A percentile compares a stretch with the other conserved stretches of the same genome.
Evolutionary conservation across 352 stramenopile species (phyloP).

Genomic region (Phytophthora tubulina): DNA sequence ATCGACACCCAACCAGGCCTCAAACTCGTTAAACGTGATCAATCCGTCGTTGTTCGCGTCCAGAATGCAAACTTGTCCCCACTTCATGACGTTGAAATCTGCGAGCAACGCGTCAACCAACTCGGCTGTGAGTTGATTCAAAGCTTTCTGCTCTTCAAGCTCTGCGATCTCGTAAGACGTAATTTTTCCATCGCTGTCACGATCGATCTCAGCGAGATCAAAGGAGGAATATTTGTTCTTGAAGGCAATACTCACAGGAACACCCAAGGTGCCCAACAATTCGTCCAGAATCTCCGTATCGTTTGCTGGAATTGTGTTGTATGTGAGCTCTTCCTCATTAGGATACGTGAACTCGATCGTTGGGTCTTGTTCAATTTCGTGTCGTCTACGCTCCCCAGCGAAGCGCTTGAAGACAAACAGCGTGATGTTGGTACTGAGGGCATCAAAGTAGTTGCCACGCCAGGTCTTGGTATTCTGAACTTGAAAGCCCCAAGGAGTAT

Average conservation of each 20-base stretch:
- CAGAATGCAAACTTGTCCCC: constrained; percentile 52
- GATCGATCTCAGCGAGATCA: constrained; percentile 77
- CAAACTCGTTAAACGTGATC: constrained; percentile 81
- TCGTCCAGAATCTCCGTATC: constrained; percentile 69
- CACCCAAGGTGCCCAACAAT: constrained; percentile 71
- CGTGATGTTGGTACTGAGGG: constrained; percentile 94
- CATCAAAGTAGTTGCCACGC: constrained; percentile 96
- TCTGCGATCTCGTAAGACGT: constrained; percentile 65
- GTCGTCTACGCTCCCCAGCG: constrained; percentile 54
- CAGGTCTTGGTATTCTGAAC: constrained; percentile 93
- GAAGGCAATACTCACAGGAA: constrained; percentile 67
- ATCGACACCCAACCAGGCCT: constrained; percentile 74
- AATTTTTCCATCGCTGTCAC: constrained; percentile 75
- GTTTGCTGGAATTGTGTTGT: constrained; percentile 55
- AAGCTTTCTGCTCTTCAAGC: constrained; percentile 35
- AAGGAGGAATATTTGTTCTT: constrained; percentile 75
- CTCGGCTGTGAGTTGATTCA: constrained; percentile 54
- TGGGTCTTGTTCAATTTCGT: constrained; percentile 54
- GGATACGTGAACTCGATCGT: constrained; percentile 57
- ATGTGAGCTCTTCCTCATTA: constrained; percentile 59
- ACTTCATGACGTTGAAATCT: constrained; percentile 77
- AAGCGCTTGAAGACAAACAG: constrained; percentile 79
- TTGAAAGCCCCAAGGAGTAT: constrained; percentile 81
- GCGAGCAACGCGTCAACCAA: constrained; percentile 50
- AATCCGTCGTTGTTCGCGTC: constrained; percentile 61